These are phyloP conservation scores for Plasmodiophora brassicae DNA, from an alignment of 208 protist genomes.

Conservation along the genomic window DNA sequence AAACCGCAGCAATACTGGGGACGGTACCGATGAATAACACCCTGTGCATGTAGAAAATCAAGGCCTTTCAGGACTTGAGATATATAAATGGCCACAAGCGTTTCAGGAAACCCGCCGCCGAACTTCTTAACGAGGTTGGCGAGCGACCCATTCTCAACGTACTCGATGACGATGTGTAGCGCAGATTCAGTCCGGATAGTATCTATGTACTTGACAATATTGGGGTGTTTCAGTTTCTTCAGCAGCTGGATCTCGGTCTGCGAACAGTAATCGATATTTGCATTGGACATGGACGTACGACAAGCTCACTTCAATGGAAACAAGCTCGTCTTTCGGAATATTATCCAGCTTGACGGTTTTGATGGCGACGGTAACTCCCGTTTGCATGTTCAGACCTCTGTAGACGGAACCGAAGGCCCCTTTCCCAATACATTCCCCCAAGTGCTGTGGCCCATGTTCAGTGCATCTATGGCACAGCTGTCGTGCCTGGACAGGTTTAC, in stretches of 20 bases:
- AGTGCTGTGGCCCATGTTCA: too few species aligned
- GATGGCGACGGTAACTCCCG: constrained; percentile 65
- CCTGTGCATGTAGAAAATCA: constrained; percentile 73
- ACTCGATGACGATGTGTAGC: constrained; percentile 78
- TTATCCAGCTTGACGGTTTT: constrained; percentile 57
- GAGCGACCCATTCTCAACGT: constrained; percentile 73
- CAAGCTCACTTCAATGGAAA: constrained; percentile 19
- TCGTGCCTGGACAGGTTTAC: too few species aligned
- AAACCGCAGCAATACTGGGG: background rate
- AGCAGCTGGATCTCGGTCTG: constrained; percentile 67
- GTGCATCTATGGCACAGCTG: too few species aligned
- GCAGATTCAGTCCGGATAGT: constrained; percentile 61
- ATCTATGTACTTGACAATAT: constrained; percentile 75
- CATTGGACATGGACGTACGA: background rate
- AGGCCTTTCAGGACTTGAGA: constrained; percentile 73
- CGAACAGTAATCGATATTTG: background rate
- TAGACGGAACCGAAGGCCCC: constrained; percentile 65
- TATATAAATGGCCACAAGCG: constrained; percentile 70
- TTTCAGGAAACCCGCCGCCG: constrained; percentile 70
- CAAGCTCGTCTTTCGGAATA: constrained; percentile 17
- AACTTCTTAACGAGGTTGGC: constrained; percentile 71
- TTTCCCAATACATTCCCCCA: constrained; percentile 52
- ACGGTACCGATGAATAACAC: constrained; percentile 37
- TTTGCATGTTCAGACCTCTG: constrained; percentile 59
- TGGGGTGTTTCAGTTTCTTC: constrained; percentile 64